Conservation (phyloP, 2,329 filamentous ascomycete genomes). For the Epichloe festucae region DNA sequence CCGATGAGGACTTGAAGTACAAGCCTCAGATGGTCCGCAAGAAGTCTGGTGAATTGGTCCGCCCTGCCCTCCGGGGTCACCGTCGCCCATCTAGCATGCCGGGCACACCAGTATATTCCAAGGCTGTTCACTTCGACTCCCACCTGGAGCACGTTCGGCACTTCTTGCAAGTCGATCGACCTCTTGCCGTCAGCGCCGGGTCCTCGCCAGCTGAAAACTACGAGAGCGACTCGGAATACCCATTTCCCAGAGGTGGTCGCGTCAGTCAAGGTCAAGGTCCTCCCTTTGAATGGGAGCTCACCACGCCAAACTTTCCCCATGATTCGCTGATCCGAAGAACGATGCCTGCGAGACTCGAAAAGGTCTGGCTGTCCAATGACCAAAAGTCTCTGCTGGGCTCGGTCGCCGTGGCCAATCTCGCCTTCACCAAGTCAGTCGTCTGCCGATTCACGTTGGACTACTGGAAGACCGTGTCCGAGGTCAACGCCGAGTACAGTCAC, state of each 20-base stretch:
- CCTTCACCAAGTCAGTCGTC: conserved; percentile 80
- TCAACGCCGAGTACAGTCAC: conserved; percentile 74
- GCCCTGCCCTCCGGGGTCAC: conserved; percentile 71
- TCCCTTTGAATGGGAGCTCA: conserved; percentile 76
- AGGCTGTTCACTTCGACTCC: conserved; percentile 96
- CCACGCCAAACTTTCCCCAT: conserved; percentile 67
- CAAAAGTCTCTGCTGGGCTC: conserved; percentile 77
- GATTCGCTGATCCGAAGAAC: conserved; percentile 40
- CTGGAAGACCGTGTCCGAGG: conserved; percentile 97
- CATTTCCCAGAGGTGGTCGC: conserved; percentile 46
- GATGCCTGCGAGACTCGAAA: conserved; percentile 66
- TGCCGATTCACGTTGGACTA: conserved; percentile 93
- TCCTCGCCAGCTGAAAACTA: conserved; percentile 84
- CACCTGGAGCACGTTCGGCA: conserved; percentile 93
- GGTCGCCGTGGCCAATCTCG: conserved; percentile 73
- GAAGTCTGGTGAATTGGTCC: conserved; percentile 93
- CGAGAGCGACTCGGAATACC: conserved; percentile 80
- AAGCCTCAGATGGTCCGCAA: conserved; percentile 94
- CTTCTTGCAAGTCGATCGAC: conserved; percentile 86
- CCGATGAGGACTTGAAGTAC: conserved; percentile 41
- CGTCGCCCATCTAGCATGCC: conserved; percentile 91
- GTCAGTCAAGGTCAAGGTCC: conserved; percentile 28
- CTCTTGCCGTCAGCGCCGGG: conserved; percentile 88
- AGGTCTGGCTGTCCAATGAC: conserved; percentile 75
- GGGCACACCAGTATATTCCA: conserved; percentile 87